phyloP scores from a whole-genome alignment of 805 yeast genomes.

The Metschnikowia lunata region DNA sequence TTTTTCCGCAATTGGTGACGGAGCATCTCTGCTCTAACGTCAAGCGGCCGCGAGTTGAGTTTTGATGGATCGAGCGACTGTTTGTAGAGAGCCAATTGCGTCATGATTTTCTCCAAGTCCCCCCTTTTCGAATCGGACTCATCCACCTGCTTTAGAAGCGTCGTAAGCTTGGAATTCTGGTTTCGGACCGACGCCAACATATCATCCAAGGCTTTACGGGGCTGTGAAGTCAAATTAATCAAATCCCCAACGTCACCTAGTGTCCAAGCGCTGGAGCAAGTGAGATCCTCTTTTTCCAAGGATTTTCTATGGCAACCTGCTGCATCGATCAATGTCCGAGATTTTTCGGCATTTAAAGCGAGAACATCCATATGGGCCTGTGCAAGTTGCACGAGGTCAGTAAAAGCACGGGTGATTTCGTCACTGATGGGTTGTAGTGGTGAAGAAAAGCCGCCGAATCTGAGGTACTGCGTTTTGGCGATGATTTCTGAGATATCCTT shows the following conservation, averaged over 20 bases:
- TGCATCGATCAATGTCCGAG: conserved; percentile 14
- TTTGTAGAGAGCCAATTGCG: conserved; percentile 21
- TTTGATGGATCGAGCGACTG: conserved; percentile 11
- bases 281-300: conserved; percentile 8
- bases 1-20: conserved; percentile 26
- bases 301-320: conserved; percentile 3
- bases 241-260: conserved; percentile 16
- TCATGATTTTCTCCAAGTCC: conserved; percentile 24
- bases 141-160: conserved; percentile 14
- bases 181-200: neutral
- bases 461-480: conserved; percentile 4
- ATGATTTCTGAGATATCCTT: conserved; percentile 5
- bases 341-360: conserved; percentile 16
- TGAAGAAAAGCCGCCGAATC: conserved; percentile 17
- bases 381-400: conserved; percentile 22
- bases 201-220: neutral
- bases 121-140: conserved; percentile 15
- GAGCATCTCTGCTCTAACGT: conserved; percentile 24
- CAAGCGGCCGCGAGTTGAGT: conserved; percentile 26
- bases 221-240: neutral
- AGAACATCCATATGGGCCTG: conserved; percentile 24
- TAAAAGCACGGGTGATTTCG: conserved; percentile 15
- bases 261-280: conserved; percentile 14
- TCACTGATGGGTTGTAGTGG: conserved; percentile 3
- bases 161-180: conserved; percentile 4